Base-by-base conservation (phyloP, 805 yeast species). In the Starmerella vitae region DNA sequence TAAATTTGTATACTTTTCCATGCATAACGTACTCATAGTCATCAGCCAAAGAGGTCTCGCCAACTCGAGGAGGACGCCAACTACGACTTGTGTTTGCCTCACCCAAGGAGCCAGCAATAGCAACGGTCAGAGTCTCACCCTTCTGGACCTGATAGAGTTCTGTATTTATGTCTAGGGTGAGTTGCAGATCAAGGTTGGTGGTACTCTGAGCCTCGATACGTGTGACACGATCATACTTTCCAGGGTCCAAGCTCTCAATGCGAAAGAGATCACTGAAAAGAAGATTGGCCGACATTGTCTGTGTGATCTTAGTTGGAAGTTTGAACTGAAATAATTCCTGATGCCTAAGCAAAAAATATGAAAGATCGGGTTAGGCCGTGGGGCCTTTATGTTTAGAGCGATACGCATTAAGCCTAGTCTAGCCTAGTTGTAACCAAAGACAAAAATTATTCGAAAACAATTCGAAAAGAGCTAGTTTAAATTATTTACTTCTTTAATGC, bases 11-110 rank as follows among this genome's bases (percentile, higher is more conserved):
- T 33, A 91, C 93, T 5, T 94, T 85, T 39, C 98, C 98, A 59
- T 86, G 76, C 97, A 91, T 88, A 49, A 91, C 97, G 54, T 91
- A 91, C 60, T 88, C 97, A 65, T 85, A 88, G 57, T 91, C 97
- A 59, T 88, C 96, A 49, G 95, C 94, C 53, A 88, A 68, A 5
- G 93, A 72, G 55, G 78, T 72, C 50, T 85, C 94, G 43, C 78
- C 81, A 10, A 80, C 71, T 60, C 72, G 80, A 33, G 94, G 93
- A 7, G 82, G 84, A 58, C 85, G 71, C 86, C 88, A 79, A 20
- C 80, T 72, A 15, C 79, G 78, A 48, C 74, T 67, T 12, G 66
- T 51, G 26, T 47, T 43, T 27, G 71, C 71, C 8, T 62, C 61
- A 5, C 65, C 74, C 41, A 88, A 66, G 2, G 85, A 67, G 19